phyloP scores from a whole-genome alignment of 305 asterid species.

The Fraxinus angustifolia region DNA sequence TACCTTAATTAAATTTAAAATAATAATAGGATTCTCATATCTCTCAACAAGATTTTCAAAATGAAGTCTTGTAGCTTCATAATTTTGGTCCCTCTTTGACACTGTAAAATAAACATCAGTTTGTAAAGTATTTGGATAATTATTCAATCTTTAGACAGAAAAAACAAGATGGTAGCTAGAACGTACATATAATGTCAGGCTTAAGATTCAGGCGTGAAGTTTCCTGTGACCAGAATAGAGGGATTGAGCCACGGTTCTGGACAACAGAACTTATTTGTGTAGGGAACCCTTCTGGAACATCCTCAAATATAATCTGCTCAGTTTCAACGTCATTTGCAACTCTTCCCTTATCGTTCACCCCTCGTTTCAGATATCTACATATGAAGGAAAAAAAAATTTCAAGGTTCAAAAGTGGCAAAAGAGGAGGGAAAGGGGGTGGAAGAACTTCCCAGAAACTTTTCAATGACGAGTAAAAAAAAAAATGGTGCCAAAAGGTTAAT shows the following conservation, averaged over 20 bases:
- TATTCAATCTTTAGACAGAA: background rate
- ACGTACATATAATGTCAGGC: constrained; percentile 87
- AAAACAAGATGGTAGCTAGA: constrained; percentile 15
- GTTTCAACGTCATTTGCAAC: constrained; percentile 98
- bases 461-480: background rate
- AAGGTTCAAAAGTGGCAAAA: background rate
- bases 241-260: constrained; percentile 96
- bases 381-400: constrained; percentile 3
- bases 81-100: constrained; percentile 82
- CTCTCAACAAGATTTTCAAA: constrained; percentile 80
- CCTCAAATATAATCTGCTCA: constrained; percentile 80
- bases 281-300: constrained; percentile 62
- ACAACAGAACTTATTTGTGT: constrained; percentile 80
- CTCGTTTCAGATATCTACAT: constrained; percentile 87
- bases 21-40: constrained; percentile 94
- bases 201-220: constrained; percentile 83
- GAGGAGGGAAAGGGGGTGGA: background rate
- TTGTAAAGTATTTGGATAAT: background rate
- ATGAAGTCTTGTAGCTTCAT: constrained; percentile 92
- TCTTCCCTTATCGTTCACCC: constrained; percentile 80
- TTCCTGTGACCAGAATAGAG: constrained; percentile 96
- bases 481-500: background rate
- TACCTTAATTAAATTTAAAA: constrained; percentile 91
- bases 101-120: constrained; percentile 44
- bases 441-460: background rate